Evolutionary conservation across 306 rosid genomes (phyloP), one percentile per base, ranked within the genome.

Genomic region (Alnus glutinosa): DNA sequence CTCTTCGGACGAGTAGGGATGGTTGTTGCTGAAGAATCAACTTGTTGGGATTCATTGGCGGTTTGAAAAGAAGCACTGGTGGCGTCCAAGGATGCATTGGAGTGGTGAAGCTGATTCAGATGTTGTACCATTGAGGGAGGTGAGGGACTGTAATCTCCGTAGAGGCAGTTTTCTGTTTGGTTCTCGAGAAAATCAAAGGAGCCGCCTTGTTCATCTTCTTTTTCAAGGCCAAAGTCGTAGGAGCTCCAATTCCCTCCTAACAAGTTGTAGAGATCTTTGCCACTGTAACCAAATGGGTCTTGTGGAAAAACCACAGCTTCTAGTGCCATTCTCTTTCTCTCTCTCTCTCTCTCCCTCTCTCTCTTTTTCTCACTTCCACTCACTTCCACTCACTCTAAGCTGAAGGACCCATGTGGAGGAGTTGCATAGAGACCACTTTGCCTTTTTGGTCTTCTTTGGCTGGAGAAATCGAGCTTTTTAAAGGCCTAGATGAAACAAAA

Each of bases 261-360:
- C 73, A 88, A 81, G 87, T 13, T 78, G 90, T 83, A 92, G 6
- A 80, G 78, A 34, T 92, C 97, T 83, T 84, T 93, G 83, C 70
- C 75, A 13, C 83, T 85, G 46, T 62, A 82, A 62, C 32, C 67
- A 34, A 90, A 85, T 2, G 92, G 94, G 55, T 90, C 89, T 79
- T 89, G 99, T 55, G 88, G 87, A 49, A 81, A 90, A n/a, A 91
- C 89, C 19, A 89, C 89, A 30, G 99, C 92, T 19, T 96, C 98
- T 1, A 96, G 86, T 5, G 98, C 96, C 99, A 96, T 94, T 5
- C n/a, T 47, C 4, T 48, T 7, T 44, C 19, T 77, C 39, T 73
- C 55, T 57, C 80, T 6, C 62, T 71, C 2, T 75, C 80, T 70
- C 72, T 71, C 34, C n/a, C n/a, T 47, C 4, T 48, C 9, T 44